Conservation (phyloP, 2,329 filamentous ascomycete species). For the Elsinoe australis region DNA sequence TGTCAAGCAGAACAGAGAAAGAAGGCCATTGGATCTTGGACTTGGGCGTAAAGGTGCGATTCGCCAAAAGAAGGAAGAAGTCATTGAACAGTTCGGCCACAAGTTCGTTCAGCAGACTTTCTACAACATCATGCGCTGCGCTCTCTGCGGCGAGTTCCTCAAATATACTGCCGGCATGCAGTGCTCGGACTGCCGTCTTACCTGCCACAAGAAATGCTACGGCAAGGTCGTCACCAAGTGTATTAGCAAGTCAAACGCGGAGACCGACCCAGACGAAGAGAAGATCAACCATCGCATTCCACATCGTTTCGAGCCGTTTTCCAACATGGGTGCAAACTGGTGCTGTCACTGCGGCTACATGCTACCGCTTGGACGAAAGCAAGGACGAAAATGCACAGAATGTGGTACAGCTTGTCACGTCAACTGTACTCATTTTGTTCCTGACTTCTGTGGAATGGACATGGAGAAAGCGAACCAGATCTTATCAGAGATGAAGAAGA, state of each 20-base stretch:
- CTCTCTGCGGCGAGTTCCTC: constrained; percentile 93
- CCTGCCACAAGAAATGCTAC: constrained; percentile 97
- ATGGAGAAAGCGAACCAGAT: constrained; percentile 97
- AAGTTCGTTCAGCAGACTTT: constrained; percentile 98
- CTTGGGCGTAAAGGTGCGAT: constrained; percentile 93
- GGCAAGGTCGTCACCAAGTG: constrained; percentile 95
- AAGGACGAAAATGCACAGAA: constrained; percentile 90
- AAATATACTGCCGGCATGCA: constrained; percentile 99
- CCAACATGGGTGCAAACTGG: constrained; percentile 97
- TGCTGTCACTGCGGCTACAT: constrained; percentile 98
- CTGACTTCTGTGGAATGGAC: constrained; percentile 98
- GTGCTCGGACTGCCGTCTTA: constrained; percentile 99
- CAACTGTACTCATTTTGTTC: constrained; percentile 86
- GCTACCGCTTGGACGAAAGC: constrained; percentile 88
- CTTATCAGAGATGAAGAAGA: constrained; percentile 71
- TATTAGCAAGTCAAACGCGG: constrained; percentile 98
- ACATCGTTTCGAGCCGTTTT: constrained; percentile 92
- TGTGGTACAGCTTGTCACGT: constrained; percentile 87
- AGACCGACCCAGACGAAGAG: constrained; percentile 96
- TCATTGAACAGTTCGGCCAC: constrained; percentile 98
- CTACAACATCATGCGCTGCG: constrained; percentile 99
- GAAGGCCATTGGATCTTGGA: constrained; percentile 75
- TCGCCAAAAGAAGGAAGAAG: constrained; percentile 93
- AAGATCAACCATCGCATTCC: constrained; percentile 99
- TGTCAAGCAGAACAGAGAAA: constrained; percentile 78